Percentiles rank a stretch among this genome's conserved stretches.
These are phyloP conservation scores for Gossypium australe DNA, from an alignment of 345 rosid genomes.

Conservation along the genomic window DNA sequence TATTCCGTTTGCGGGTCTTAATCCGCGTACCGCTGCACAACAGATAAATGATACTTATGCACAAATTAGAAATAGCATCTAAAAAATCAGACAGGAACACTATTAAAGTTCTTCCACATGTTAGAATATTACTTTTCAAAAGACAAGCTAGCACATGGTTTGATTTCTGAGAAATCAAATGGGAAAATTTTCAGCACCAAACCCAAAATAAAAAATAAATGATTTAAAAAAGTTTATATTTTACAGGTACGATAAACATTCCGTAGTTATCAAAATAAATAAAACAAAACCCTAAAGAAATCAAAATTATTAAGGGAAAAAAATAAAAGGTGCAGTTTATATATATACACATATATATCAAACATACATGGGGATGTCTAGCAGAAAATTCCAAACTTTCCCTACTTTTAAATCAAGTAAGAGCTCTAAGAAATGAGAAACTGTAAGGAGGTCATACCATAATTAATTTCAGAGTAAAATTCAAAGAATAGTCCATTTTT, in stretches of 20 bases:
- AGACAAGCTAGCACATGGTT: background rate
- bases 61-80: background rate
- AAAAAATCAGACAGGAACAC: background rate
- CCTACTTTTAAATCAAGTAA: background rate
- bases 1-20: slow-evolving; percentile 99
- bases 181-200: background rate
- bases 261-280: background rate
- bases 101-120: background rate
- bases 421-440: background rate
- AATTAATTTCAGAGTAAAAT: background rate
- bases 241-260: background rate
- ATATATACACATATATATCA: too few relatives aligned
- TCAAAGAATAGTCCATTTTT: background rate
- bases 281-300: background rate
- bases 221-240: background rate
- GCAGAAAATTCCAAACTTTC: background rate
- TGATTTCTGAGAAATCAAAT: background rate
- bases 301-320: background rate
- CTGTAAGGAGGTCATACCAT: background rate
- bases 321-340: background rate
- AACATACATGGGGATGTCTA: background rate
- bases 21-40: slow-evolving; percentile 94
- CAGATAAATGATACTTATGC: background rate
- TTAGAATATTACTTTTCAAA: background rate
- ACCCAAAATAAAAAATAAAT: background rate